phyloP scores from a whole-genome alignment of 2,329 filamentous ascomycete genomes.

The Colletotrichum musae region DNA sequence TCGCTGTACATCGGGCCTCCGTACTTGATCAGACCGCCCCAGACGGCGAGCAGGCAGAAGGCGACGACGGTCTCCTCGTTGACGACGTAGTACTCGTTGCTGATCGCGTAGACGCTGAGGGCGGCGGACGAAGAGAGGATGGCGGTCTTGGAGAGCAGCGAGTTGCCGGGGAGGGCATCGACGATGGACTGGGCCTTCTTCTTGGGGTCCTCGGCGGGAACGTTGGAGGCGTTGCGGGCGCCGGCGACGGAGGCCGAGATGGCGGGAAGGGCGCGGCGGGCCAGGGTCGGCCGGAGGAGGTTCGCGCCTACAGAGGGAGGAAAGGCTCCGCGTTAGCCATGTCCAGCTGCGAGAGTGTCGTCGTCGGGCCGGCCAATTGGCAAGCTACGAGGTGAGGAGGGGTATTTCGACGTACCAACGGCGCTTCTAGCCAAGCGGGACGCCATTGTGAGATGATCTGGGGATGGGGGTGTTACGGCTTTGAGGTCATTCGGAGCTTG shows the following conservation, averaged over 20 bases:
- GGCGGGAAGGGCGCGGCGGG: constrained; percentile 82
- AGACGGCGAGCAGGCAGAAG: constrained; percentile 93
- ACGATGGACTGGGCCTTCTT: constrained; percentile 97
- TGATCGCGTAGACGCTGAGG: constrained; percentile 93
- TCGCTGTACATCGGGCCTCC: constrained; percentile 92
- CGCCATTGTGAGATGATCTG: constrained; percentile 86
- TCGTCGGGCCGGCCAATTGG: constrained; percentile 53
- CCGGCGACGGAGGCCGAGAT: constrained; percentile 77
- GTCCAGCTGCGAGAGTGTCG: constrained; percentile 22
- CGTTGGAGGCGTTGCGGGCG: constrained; percentile 79
- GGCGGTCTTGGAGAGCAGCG: constrained; percentile 93
- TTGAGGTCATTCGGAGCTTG: constrained; percentile 62
- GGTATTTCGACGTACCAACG: constrained; percentile 78
- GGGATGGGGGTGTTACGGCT: constrained; percentile 64
- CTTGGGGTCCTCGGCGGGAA: constrained; percentile 91
- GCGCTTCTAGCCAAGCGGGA: constrained; percentile 97
- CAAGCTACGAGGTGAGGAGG: constrained; percentile 42
- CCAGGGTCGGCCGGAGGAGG: constrained; percentile 87
- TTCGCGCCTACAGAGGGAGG: constrained; percentile 77
- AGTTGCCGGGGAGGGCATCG: constrained; percentile 93
- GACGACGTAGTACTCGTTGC: constrained; percentile 99
- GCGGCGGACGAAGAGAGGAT: constrained; percentile 95
- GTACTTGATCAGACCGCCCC: constrained; percentile 92
- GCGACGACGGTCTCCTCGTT: constrained; percentile 99
- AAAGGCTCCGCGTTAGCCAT: constrained; percentile 45